These are phyloP conservation scores for Wickerhamiella vanderwaltii DNA, from an alignment of 805 yeast species.

Conservation along the genomic window DNA sequence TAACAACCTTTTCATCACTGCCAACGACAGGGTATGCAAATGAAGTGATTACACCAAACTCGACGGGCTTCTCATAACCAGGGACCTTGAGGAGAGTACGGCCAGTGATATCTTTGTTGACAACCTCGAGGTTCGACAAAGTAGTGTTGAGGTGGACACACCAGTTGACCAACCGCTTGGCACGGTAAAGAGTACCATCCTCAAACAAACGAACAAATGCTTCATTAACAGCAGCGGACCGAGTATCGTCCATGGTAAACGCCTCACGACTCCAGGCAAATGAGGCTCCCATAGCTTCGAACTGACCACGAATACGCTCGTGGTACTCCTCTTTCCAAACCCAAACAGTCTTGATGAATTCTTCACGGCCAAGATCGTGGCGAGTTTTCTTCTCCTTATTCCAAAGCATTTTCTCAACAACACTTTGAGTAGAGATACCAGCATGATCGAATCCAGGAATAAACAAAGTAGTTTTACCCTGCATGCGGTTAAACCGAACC, in stretches of 20 bases:
- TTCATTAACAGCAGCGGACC: conserved; percentile 71
- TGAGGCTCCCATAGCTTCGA: conserved; percentile 84
- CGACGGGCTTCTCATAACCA: conserved; percentile 77
- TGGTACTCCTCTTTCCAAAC: conserved; percentile 97
- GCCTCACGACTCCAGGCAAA: conserved; percentile 94
- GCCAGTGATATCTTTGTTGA: conserved; percentile 77
- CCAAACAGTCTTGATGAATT: conserved; percentile 81
- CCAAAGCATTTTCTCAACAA: conserved; percentile 93
- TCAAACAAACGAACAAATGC: conserved; percentile 86
- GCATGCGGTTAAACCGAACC: conserved; percentile 91
- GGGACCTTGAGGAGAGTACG: conserved; percentile 75
- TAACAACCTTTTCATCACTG: conserved; percentile 74
- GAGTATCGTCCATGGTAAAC: conserved; percentile 74
- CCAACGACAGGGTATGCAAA: conserved; percentile 82
- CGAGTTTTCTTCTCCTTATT: conserved; percentile 76
- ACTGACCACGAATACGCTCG: conserved; percentile 67
- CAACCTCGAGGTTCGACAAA: conserved; percentile 90
- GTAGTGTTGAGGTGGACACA: conserved; percentile 91
- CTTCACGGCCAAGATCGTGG: conserved; percentile 91
- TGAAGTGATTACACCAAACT: conserved; percentile 94
- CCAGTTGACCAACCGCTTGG: conserved; percentile 90
- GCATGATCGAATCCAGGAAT: conserved; percentile 98
- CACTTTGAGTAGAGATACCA: conserved; percentile 97
- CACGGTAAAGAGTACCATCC: conserved; percentile 92
- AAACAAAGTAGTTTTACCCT: conserved; percentile 84